Evolutionary conservation across 257 asterid species (phyloP).

Genomic region (Petrea volubilis): DNA sequence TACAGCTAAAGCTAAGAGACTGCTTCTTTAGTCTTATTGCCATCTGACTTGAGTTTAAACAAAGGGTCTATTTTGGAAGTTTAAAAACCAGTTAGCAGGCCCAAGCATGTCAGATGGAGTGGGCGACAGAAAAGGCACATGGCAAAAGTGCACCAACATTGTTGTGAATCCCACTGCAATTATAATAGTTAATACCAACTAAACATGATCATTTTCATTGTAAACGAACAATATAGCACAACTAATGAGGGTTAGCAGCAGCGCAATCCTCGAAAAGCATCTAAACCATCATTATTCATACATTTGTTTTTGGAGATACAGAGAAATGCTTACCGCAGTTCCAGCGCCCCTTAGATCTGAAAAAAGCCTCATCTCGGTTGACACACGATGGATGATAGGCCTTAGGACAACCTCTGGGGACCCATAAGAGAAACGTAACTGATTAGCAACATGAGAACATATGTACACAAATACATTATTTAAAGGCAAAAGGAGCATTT

Average conservation of each 20-base stretch:
- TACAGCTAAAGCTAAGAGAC: too few relatives aligned
- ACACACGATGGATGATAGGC: constrained; percentile 96
- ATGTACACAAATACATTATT: neutral
- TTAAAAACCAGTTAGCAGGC: neutral
- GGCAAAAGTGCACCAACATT: neutral
- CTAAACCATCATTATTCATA: neutral
- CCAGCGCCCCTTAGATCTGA: constrained; percentile 92
- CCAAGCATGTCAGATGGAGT: neutral
- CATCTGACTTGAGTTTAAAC: neutral
- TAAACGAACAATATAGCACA: neutral
- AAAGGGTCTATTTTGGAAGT: neutral
- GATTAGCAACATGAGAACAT: constrained; percentile 6
- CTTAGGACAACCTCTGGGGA: constrained; percentile 91
- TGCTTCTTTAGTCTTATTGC: too few relatives aligned
- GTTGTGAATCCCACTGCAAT: neutral
- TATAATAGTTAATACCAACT: neutral
- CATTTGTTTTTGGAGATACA: neutral
- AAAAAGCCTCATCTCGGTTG: constrained; percentile 88
- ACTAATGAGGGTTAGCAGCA: constrained; percentile 4
- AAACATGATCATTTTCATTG: neutral
- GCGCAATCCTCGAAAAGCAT: neutral
- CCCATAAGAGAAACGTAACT: constrained; percentile 21
- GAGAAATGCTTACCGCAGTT: constrained; percentile 70
- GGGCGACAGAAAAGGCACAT: neutral
- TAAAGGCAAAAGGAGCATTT: neutral